Conservation (phyloP, 2,329 filamentous ascomycete genomes). For the Ceratocystiopsis sp. region DNA sequence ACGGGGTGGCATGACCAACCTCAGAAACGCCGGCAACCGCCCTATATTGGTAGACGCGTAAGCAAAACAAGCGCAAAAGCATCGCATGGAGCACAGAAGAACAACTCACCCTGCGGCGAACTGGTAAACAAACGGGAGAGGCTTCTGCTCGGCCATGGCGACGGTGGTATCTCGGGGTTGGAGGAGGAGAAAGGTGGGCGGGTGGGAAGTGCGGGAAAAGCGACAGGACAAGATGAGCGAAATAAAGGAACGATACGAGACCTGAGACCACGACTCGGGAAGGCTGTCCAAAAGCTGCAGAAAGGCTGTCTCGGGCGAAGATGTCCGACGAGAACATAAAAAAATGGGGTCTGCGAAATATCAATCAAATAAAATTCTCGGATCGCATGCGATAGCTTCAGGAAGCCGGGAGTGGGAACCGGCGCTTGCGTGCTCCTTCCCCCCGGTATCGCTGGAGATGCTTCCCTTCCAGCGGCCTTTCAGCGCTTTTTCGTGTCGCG, state of each 20-base stretch:
- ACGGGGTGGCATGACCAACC: slow-evolving; percentile 34
- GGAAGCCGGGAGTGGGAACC: too few relatives aligned
- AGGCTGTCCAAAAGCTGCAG: too few relatives aligned
- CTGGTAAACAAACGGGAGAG: slow-evolving; percentile 84
- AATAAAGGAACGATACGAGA: not conserved
- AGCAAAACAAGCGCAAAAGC: slow-evolving; percentile 5
- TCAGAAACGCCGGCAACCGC: slow-evolving; percentile 96
- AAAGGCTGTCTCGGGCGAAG: too few relatives aligned
- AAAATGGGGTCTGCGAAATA: too few relatives aligned
- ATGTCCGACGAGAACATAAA: too few relatives aligned
- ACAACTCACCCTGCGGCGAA: slow-evolving; percentile 60
- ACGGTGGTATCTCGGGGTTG: slow-evolving; percentile 7
- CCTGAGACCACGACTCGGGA: too few relatives aligned
- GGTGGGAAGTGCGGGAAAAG: not conserved
- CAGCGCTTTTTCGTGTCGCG: too few relatives aligned
- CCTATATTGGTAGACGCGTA: slow-evolving; percentile 26
- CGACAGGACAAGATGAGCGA: not conserved
- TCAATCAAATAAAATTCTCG: too few relatives aligned
- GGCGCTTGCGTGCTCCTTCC: too few relatives aligned
- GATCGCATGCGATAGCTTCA: too few relatives aligned
- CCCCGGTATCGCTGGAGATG: too few relatives aligned
- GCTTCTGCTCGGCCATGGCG: slow-evolving; percentile 51
- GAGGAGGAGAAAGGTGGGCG: not conserved
- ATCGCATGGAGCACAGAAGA: not conserved
- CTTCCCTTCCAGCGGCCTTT: too few relatives aligned